These are phyloP conservation scores for Wallacemonas collosoma DNA, from an alignment of 208 protist species.

Conservation along the genomic window DNA sequence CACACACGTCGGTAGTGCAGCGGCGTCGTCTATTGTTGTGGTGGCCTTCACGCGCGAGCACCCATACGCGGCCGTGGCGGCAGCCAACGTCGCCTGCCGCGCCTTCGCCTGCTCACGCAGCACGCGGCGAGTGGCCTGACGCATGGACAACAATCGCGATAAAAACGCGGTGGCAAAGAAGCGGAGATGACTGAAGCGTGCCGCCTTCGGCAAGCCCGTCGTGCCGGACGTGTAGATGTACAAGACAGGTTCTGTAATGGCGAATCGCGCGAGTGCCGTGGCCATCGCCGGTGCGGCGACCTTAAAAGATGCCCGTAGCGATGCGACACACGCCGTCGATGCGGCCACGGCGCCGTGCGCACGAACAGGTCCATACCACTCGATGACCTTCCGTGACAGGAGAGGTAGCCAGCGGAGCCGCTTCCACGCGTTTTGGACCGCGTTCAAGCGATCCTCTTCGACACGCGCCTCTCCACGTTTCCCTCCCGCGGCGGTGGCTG, in stretches of 20 bases:
- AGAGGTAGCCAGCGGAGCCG: slow-evolving; percentile 6
- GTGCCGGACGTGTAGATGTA: slow-evolving; percentile 91
- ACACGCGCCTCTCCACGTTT: too few species aligned
- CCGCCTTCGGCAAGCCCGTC: slow-evolving; percentile 85
- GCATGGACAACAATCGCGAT: slow-evolving; percentile 41
- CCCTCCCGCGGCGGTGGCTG: neutral
- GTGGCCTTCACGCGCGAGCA: neutral
- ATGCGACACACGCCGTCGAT: neutral
- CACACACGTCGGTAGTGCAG: too few species aligned
- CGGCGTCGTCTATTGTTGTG: neutral
- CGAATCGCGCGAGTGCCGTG: slow-evolving; percentile 38
- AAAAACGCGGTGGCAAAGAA: slow-evolving; percentile 66
- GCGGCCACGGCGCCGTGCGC: neutral
- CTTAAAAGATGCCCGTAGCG: neutral
- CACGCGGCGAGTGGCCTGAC: slow-evolving; percentile 25
- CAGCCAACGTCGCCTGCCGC: neutral
- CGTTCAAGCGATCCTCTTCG: neutral
- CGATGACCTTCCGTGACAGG: slow-evolving; percentile 4
- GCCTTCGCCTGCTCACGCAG: slow-evolving; percentile 29
- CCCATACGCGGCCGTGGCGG: neutral
- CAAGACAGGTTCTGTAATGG: slow-evolving; percentile 51
- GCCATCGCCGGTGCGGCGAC: slow-evolving; percentile 1
- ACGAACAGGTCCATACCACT: neutral
- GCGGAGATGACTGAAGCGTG: slow-evolving; percentile 67
- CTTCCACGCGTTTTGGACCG: neutral